phyloP scores from a whole-genome alignment of 345 rosid genomes.

The Ricinus communis region DNA sequence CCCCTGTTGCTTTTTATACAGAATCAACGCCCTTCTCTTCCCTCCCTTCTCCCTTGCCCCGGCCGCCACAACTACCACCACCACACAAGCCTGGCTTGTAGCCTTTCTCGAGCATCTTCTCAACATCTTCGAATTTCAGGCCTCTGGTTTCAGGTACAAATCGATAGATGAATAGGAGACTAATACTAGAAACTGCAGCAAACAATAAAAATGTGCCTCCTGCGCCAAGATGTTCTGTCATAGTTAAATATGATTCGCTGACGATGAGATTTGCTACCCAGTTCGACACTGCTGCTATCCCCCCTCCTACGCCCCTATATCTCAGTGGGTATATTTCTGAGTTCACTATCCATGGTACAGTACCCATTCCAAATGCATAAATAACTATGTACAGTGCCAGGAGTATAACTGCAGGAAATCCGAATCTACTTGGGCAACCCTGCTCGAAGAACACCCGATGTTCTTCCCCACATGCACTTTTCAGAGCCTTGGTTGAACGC shows the following conservation, averaged over 20 bases:
- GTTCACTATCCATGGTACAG: constrained; percentile 87
- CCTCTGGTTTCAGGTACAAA: constrained; percentile 93
- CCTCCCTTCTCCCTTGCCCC: constrained; percentile 15
- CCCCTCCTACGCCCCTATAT: constrained; percentile 87
- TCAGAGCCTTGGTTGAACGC: constrained; percentile 33
- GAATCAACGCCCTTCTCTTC: not conserved
- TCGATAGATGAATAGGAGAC: constrained; percentile 53
- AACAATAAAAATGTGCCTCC: constrained; percentile 73
- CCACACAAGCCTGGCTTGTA: constrained; percentile 46
- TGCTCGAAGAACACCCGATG: constrained; percentile 51
- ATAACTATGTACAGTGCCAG: constrained; percentile 63
- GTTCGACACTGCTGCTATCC: constrained; percentile 79
- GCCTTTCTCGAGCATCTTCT: constrained; percentile 63
- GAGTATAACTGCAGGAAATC: constrained; percentile 59
- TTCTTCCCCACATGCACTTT: constrained; percentile 32
- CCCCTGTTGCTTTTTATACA: not conserved
- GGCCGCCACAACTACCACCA: too few species aligned
- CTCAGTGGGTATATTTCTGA: constrained; percentile 88
- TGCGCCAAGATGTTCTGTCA: constrained; percentile 65
- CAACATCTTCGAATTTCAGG: constrained; percentile 76
- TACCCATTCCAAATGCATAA: constrained; percentile 88
- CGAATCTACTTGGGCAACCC: constrained; percentile 85
- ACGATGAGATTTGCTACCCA: constrained; percentile 75
- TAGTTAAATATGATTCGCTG: constrained; percentile 65
- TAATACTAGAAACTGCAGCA: constrained; percentile 49